phyloP scores from a whole-genome alignment of 1,284 basidiomycete genomes.

The Volvariella surrecta region DNA sequence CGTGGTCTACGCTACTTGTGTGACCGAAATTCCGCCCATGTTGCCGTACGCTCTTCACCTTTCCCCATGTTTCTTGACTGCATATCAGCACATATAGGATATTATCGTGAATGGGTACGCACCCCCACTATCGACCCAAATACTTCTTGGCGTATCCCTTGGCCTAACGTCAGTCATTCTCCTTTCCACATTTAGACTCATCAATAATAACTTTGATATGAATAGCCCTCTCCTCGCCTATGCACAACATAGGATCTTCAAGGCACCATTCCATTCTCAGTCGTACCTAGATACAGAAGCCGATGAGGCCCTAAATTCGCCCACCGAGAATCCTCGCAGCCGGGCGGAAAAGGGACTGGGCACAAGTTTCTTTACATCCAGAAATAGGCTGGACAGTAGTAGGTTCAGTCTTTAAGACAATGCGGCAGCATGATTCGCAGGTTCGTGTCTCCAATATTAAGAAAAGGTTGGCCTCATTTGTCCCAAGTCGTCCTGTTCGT shows the following conservation, averaged over 20 bases:
- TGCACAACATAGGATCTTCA: slow-evolving; percentile 32
- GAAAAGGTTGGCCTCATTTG: too few species aligned
- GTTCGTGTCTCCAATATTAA: too few species aligned
- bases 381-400: not conserved
- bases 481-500: too few species aligned
- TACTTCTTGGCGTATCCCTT: slow-evolving; percentile 38
- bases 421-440: too few species aligned
- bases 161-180: slow-evolving; percentile 27
- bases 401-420: slow-evolving; percentile 5
- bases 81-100: slow-evolving; percentile 25
- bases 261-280: slow-evolving; percentile 21
- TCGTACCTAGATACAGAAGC: not conserved
- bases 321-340: not conserved
- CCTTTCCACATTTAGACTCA: not conserved
- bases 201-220: slow-evolving; percentile 1
- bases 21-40: slow-evolving; percentile 51
- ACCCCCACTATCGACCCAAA: slow-evolving; percentile 33
- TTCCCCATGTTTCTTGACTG: slow-evolving; percentile 2
- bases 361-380: too few species aligned
- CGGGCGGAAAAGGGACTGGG: not conserved
- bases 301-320: not conserved
- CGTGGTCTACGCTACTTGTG: slow-evolving; percentile 52
- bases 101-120: slow-evolving; percentile 35
- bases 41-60: slow-evolving; percentile 31
- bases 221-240: slow-evolving; percentile 29